Base-by-base conservation (phyloP, 2,329 filamentous ascomycete species). In the Chaetomium sp. region DNA sequence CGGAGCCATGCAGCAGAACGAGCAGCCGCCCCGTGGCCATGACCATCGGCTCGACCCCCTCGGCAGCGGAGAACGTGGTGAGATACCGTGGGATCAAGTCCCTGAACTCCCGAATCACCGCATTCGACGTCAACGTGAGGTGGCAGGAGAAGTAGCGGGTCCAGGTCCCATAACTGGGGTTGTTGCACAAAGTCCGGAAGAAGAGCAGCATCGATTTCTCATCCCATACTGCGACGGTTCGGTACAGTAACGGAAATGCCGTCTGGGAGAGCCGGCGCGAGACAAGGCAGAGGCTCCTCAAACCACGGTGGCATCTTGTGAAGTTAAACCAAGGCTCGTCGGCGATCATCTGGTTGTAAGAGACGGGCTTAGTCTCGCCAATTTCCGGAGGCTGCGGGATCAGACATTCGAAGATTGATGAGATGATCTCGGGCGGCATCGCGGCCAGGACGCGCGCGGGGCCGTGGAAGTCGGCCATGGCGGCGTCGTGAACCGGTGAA, bases 241-340 rank as follows among this genome's bases (percentile, higher is more conserved):
- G 60, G 52, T 66, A 67, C 27, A 67, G 59, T 8, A 61, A 52
- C 5, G 64, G 65, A 33, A 46, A 58, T 11, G 62, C 64, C 33
- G 62, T 32, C 36, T 52, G 45, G 35, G 33, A 38, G 14, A 64
- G 50, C 19, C 48, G 45, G 36, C 60, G 64, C 7, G 61, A 63
- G 8, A 60, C 60, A 1, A 55, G 61, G 44, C 62, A 65, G 27
- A 61, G 35, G 48, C 59, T 63, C 45, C 53, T 55, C 6, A 67
- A 60, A 33, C 61, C 62, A 41, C 61, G 61, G 27, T 63, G 64
- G 35, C 56, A 55, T 14, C 62, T 57, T 5, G 62, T 67, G 55
- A 61, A 62, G 35, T 65, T 61, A 55, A 56, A 64, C 65, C 65
- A 67, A 9, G 61, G 52, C 55, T 67, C 65, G 2, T 59, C 63